Evolutionary conservation across 306 rosid species (phyloP), one percentile per base, ranked within the genome.

Genomic region (Quercus rubra): DNA sequence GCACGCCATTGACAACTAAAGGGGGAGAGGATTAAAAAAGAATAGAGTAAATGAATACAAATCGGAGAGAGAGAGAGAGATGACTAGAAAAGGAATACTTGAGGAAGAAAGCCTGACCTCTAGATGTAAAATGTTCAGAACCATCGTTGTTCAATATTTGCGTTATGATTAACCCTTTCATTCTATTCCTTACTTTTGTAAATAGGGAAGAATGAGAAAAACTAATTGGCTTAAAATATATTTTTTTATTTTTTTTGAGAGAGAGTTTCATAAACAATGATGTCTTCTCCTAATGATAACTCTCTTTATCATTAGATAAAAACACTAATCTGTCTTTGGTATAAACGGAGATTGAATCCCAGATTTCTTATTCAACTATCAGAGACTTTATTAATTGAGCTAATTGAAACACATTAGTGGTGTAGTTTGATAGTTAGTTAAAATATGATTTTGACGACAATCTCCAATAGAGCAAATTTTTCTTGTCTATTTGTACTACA

Each of bases 171-270:
- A 76, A 67, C 76, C 70, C 82, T 82, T 87, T 81, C 83, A 55
- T 75, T 80, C 78, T 59, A 77, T 79, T 87, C 79, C 80, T 88
- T 84, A 72, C 76, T 84, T 83, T 79, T 92, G 92, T 88, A 87
- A 75, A 87, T 94, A 86, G 89, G 81, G 75, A 79, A 75, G 86
- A 80, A 75, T 67, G 74, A 68, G 68, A 4, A 82, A 67, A 82
- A 61, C 77, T 85, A 68, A 74, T 52, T 52, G 33, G 70, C 79
- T 25, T 74, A 80, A 83, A 83, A 81, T 81, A 61, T 59, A 90
- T 6, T 38, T 7, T 38, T 38, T 35, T 6, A 6, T 5, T 38
- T 38, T 41, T 41, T 35, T 7, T 38, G 43, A 38, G 46, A 41
- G 46, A 41, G 46, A 41, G 46, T 2, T 41, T 41, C 12, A 8